phyloP scores from a whole-genome alignment of 305 asterid species.

The Fraxinus dipetala region DNA sequence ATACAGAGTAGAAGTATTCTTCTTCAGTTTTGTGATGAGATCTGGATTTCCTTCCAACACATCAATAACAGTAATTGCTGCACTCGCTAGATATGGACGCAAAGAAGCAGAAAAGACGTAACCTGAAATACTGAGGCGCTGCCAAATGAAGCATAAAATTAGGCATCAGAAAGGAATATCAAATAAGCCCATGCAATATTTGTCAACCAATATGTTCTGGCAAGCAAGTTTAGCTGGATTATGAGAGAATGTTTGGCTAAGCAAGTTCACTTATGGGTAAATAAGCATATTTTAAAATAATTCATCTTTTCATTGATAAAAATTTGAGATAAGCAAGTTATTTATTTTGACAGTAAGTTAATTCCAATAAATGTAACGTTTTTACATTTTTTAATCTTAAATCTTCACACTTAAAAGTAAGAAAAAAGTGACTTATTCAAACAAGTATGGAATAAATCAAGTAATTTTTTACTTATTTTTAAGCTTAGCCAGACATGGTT shows the following conservation, averaged over 20 bases:
- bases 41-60: conserved; percentile 69
- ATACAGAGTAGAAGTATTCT: conserved; percentile 44
- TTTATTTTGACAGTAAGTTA: neutral
- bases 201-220: neutral
- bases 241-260: neutral
- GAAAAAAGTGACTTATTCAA: neutral
- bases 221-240: neutral
- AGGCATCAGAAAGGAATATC: conserved; percentile 24
- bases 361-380: neutral
- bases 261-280: neutral
- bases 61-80: conserved; percentile 79
- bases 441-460: neutral
- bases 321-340: neutral
- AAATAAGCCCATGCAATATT: conserved; percentile 10
- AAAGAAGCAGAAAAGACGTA: conserved; percentile 94
- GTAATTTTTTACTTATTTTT: neutral
- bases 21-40: conserved; percentile 54
- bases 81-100: conserved; percentile 94
- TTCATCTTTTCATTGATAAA: neutral
- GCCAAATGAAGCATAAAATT: conserved; percentile 34
- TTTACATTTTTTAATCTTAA: too few relatives aligned
- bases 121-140: conserved; percentile 94
- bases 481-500: neutral
- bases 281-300: neutral
- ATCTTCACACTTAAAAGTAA: too few relatives aligned